Evolutionary conservation across 805 yeast species (phyloP).

Genomic region (Starmerella riodocensis): DNA sequence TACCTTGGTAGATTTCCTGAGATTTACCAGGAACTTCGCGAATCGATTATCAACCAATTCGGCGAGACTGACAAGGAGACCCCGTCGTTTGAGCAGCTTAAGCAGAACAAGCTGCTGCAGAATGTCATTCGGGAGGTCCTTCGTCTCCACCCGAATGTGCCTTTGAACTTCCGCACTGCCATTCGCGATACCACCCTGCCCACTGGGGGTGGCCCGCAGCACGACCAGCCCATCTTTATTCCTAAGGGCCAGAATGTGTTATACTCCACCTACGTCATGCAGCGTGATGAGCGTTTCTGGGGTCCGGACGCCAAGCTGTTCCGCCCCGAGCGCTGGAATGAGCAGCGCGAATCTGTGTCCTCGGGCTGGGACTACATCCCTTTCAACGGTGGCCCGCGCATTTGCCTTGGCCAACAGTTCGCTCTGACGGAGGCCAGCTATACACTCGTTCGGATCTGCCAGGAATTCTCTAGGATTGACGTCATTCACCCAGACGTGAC

Average conservation of each 20-base stretch:
- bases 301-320: conserved; percentile 36
- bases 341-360: conserved; percentile 22
- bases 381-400: conserved; percentile 44
- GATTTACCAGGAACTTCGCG: conserved; percentile 28
- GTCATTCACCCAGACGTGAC: conserved; percentile 14
- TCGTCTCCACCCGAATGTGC: conserved; percentile 41
- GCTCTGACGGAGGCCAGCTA: conserved; percentile 42
- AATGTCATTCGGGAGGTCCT: conserved; percentile 37
- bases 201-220: conserved; percentile 38
- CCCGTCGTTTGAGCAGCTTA: conserved; percentile 37
- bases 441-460: conserved; percentile 31
- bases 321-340: conserved; percentile 39
- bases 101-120: conserved; percentile 36
- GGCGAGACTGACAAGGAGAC: conserved; percentile 24
- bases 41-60: conserved; percentile 29
- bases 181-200: conserved; percentile 38
- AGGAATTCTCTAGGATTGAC: conserved; percentile 24
- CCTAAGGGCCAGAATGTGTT: conserved; percentile 34
- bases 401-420: conserved; percentile 44
- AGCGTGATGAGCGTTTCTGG: conserved; percentile 31
- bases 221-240: conserved; percentile 30
- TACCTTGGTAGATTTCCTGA: conserved; percentile 33
- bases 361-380: conserved; percentile 40
- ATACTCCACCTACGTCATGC: conserved; percentile 33
- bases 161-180: conserved; percentile 37